Conservation (phyloP, 441 rosid genomes). For the Adansonia rubrostipa region DNA sequence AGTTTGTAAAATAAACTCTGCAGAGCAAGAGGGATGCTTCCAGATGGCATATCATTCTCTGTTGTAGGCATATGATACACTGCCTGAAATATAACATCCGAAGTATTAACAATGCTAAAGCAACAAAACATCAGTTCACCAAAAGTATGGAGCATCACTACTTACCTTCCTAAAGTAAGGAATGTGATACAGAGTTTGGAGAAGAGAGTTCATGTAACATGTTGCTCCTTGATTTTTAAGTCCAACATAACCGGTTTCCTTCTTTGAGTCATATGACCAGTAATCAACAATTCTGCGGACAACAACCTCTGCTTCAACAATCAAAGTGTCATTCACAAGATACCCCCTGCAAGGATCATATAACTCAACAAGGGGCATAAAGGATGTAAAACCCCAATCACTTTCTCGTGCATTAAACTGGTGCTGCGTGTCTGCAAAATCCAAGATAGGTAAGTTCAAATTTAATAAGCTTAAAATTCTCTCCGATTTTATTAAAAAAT, state of each 20-base stretch:
- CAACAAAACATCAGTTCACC: neutral
- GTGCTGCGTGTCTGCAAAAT: constrained; percentile 49
- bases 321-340: constrained; percentile 45
- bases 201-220: constrained; percentile 54
- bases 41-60: constrained; percentile 55
- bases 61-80: constrained; percentile 60
- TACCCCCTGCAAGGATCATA: constrained; percentile 49
- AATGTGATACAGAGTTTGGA: constrained; percentile 50
- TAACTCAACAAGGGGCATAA: constrained; percentile 52
- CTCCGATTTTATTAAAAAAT: constrained; percentile 1
- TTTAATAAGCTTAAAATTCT: neutral
- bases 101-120: neutral
- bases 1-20: constrained; percentile 60
- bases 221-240: constrained; percentile 60
- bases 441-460: constrained; percentile 17
- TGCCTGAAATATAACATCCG: constrained; percentile 40
- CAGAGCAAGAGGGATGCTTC: constrained; percentile 55
- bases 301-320: constrained; percentile 51
- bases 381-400: constrained; percentile 56
- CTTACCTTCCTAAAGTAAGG: constrained; percentile 55
- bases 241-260: constrained; percentile 55
- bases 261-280: constrained; percentile 50
- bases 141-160: constrained; percentile 17
- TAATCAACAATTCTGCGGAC: constrained; percentile 45
- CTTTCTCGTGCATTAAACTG: constrained; percentile 50